Conservation (phyloP, 2,329 filamentous ascomycete species). For the Hypoxylon sp. region DNA sequence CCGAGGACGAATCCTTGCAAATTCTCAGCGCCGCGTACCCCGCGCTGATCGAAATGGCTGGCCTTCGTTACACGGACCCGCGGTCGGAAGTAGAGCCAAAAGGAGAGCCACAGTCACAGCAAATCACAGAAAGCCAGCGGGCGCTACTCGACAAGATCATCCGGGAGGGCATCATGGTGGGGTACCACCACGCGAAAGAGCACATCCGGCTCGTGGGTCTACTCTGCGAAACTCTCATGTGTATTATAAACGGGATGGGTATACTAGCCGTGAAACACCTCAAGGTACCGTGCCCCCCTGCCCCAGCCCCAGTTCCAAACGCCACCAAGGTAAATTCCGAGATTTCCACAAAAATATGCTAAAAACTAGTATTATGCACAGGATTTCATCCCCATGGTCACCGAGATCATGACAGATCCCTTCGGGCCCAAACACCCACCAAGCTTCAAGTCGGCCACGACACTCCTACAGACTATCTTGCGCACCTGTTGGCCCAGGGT, state of each 20-base stretch:
- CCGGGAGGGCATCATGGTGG: slow-evolving; percentile 69
- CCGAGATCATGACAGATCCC: slow-evolving; percentile 76
- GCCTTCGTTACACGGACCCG: slow-evolving; percentile 46
- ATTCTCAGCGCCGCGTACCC: slow-evolving; percentile 77
- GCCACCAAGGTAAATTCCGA: slow-evolving; percentile 18
- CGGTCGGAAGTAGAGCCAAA: neutral
- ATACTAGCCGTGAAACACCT: slow-evolving; percentile 77
- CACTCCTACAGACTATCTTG: slow-evolving; percentile 71
- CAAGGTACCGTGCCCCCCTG: slow-evolving; percentile 61
- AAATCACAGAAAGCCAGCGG: slow-evolving; percentile 48
- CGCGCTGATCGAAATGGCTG: slow-evolving; percentile 73
- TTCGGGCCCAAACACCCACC: slow-evolving; percentile 71
- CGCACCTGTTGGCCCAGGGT: slow-evolving; percentile 79
- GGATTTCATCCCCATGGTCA: slow-evolving; percentile 77
- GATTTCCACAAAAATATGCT: slow-evolving; percentile 5
- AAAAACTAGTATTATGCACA: slow-evolving; percentile 53
- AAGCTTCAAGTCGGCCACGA: slow-evolving; percentile 67
- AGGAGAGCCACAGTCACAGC: slow-evolving; percentile 5
- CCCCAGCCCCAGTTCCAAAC: neutral
- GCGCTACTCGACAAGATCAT: slow-evolving; percentile 68
- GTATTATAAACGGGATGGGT: slow-evolving; percentile 70
- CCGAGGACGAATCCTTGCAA: slow-evolving; percentile 76
- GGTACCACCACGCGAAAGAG: slow-evolving; percentile 71
- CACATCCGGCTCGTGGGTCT: slow-evolving; percentile 70
- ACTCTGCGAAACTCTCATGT: slow-evolving; percentile 66